These are phyloP conservation scores for Elymus sibiricus DNA, from an alignment of 176 grass and related monocot genomes.

Conservation along the genomic window DNA sequence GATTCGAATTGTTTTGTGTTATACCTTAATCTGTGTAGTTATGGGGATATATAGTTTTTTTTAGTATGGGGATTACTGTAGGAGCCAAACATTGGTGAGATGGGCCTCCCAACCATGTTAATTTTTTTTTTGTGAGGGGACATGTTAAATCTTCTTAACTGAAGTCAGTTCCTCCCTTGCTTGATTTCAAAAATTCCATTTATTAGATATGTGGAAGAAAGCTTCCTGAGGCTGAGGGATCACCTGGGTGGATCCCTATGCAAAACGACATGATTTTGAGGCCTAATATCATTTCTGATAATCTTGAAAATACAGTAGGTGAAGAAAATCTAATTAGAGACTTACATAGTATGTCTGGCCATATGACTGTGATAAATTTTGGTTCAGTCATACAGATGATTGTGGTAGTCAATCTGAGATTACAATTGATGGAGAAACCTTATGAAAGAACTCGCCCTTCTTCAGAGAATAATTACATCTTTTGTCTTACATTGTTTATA, in stretches of 20 bases:
- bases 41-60: neutral
- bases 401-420: neutral
- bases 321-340: neutral
- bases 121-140: too few species aligned
- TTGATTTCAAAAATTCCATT: too few species aligned
- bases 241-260: neutral
- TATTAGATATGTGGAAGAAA: too few species aligned
- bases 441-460: neutral
- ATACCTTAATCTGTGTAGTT: neutral
- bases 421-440: neutral
- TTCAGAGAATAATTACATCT: neutral
- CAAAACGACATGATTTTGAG: neutral
- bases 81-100: neutral
- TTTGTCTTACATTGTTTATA: neutral
- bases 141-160: too few species aligned
- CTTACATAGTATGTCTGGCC: neutral
- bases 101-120: neutral
- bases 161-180: too few species aligned
- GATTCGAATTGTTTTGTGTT: neutral
- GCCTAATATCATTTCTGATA: neutral
- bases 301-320: neutral
- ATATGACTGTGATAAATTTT: neutral
- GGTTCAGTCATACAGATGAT: neutral
- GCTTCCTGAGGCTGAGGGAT: too few species aligned
- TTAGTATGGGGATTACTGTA: neutral